A percentile compares a stretch with the other conserved stretches of the same genome.
phyloP scores from a whole-genome alignment of 2,329 filamentous ascomycete genomes.

The Aspergillus caelatus region DNA sequence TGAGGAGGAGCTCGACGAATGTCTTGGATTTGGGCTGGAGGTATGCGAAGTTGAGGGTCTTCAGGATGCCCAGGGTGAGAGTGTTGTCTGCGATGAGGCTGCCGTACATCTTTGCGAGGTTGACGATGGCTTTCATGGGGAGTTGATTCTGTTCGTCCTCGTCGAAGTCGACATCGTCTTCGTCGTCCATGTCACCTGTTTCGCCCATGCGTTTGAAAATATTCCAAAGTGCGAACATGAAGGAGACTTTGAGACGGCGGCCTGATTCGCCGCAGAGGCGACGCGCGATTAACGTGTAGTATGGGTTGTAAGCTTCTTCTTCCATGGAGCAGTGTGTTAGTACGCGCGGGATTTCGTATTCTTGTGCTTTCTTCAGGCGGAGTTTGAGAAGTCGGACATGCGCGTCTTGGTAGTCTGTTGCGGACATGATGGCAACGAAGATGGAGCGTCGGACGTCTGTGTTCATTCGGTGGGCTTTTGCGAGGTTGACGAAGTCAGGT shows the following conservation, averaged over 20 bases:
- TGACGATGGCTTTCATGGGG: conserved; percentile 63
- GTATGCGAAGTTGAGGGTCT: conserved; percentile 73
- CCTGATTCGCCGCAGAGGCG: conserved; percentile 70
- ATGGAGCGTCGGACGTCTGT: conserved; percentile 87
- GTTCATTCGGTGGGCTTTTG: conserved; percentile 80
- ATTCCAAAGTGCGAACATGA: conserved; percentile 85
- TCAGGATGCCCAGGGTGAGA: conserved; percentile 60
- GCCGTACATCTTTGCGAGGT: conserved; percentile 69
- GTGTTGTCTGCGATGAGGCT: conserved; percentile 63
- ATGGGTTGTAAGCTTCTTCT: conserved; percentile 85
- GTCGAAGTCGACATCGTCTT: conserved; percentile 60
- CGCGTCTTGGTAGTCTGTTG: conserved; percentile 81
- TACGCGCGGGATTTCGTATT: conserved; percentile 83
- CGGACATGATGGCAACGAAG: conserved; percentile 87
- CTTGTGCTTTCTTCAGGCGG: conserved; percentile 80
- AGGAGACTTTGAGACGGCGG: conserved; percentile 75
- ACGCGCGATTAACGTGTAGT: conserved; percentile 83
- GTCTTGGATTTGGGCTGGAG: conserved; percentile 74
- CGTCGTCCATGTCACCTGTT: conserved; percentile 61
- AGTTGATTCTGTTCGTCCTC: conserved; percentile 58
- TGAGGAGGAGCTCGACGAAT: conserved; percentile 80
- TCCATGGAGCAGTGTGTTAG: conserved; percentile 83
- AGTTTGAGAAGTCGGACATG: conserved; percentile 78
- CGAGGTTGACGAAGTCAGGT: conserved; percentile 72
- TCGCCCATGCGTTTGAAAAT: conserved; percentile 86